These are phyloP conservation scores for Gillenia trifoliata DNA, from an alignment of 306 rosid species.

Conservation along the genomic window DNA sequence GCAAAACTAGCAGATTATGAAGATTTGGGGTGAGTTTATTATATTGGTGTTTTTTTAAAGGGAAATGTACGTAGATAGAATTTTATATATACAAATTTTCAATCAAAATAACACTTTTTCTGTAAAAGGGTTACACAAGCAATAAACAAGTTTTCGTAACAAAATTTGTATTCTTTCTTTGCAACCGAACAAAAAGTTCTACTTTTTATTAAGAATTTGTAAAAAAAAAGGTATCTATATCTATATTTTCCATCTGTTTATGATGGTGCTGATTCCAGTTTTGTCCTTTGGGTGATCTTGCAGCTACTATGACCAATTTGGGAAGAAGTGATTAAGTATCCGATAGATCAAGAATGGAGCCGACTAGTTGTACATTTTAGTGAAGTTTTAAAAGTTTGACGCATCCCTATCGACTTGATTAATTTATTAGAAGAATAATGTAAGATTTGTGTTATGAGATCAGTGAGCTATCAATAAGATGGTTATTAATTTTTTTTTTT, in stretches of 20 bases:
- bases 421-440: not conserved
- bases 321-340: not conserved
- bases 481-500: not conserved
- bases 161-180: too few species aligned
- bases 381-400: not conserved
- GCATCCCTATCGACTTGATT: not conserved
- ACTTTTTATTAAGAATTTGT: not conserved
- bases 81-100: too few species aligned
- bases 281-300: not conserved
- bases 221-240: too few species aligned
- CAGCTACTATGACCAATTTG: conserved; percentile 21
- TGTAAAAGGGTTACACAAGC: too few species aligned
- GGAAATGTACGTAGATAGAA: too few species aligned
- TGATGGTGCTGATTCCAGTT: not conserved
- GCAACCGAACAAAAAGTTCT: too few species aligned
- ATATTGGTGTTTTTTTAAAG: not conserved
- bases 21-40: conserved; percentile 10
- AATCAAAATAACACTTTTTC: too few species aligned
- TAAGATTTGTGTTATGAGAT: not conserved
- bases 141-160: too few species aligned
- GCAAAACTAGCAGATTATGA: conserved; percentile 7
- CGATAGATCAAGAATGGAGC: not conserved
- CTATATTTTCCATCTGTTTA: not conserved
- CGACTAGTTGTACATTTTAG: not conserved
- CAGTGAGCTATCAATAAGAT: not conserved